Percentiles rank a stretch among this genome's conserved stretches.
These are phyloP conservation scores for Fusarium sublunatum DNA, from an alignment of 2,329 filamentous ascomycete genomes.

Conservation along the genomic window DNA sequence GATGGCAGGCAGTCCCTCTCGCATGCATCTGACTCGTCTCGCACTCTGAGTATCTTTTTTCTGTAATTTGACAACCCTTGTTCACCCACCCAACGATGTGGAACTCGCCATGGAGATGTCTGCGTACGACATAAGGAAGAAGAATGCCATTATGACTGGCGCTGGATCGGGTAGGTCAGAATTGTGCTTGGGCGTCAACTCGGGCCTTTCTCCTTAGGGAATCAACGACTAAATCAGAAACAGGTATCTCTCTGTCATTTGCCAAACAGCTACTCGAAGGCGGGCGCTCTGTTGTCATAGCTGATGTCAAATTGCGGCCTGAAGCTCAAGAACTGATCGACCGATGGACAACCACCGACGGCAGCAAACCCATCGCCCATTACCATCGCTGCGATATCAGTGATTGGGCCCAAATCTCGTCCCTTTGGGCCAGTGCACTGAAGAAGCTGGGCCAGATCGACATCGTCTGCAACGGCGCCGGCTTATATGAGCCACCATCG, in stretches of 20 bases:
- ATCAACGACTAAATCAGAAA: background rate
- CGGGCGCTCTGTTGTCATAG: constrained; percentile 7
- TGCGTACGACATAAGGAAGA: constrained; percentile 14
- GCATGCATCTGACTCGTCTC: background rate
- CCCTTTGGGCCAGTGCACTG: constrained; percentile 51
- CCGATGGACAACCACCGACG: background rate
- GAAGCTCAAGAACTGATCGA: constrained; percentile 3
- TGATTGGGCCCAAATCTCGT: constrained; percentile 43
- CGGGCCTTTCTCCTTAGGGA: too few relatives aligned
- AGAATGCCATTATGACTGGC: constrained; percentile 25
- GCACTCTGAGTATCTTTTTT: background rate
- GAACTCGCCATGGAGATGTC: constrained; percentile 4
- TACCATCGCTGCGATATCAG: constrained; percentile 46
- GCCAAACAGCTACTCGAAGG: constrained; percentile 1
- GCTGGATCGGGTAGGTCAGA: constrained; percentile 19
- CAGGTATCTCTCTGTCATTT: constrained; percentile 23
- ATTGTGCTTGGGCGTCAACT: too few relatives aligned
- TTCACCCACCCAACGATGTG: background rate
- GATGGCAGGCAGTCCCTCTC: too few relatives aligned
- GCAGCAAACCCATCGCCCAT: background rate
- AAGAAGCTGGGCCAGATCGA: constrained; percentile 65
- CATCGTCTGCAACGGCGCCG: constrained; percentile 72
- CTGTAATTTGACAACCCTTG: background rate
- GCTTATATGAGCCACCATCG: constrained; percentile 55
- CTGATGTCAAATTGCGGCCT: constrained; percentile 9